Evolutionary conservation across 176 grass and related monocot species (phyloP), one percentile per base, ranked within the genome.

Genomic region (Pharus latifolius): DNA sequence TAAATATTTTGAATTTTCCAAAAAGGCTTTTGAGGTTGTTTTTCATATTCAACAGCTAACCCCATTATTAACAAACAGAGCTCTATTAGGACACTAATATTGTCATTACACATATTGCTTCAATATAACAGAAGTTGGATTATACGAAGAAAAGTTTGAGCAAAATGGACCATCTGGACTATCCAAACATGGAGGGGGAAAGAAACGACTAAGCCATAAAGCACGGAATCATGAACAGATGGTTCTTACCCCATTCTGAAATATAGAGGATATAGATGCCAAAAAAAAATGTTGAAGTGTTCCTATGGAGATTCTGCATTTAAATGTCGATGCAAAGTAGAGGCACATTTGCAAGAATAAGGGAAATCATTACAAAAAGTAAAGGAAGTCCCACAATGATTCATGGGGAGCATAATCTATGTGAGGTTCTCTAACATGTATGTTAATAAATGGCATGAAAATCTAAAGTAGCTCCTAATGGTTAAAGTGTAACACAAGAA

Each of bases 401-500:
- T 55, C 47, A 29, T 10, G 0, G 49, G 25, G 74, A 83, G 58
- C 70, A 65, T 37, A 82, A 43, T 45, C 48, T 70, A 52, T 55
- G 44, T 16, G 56, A 20, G 55, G 24, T 33, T 16, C 42, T 37
- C 38, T 5, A 17, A 15, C 12, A 49, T 55, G 56, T 27, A 65
- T 47, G 24, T 69, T 69, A 68, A 63, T 4, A 9, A 9, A 22
- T 69, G 54, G 63, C 70, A 70, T 68, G 30, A 69, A 40, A 14
- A 66, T 50, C 58, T 33, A 10, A 56, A 69, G 14, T 34, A 48
- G 15, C 65, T 52, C 42, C 47, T 59, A 63, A 56, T 75, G 48
- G 56, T 64, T 40, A 65, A 60, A 60, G 65, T 63, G 17, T 67
- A 58, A 45, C 53, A 45, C 74, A 74, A 67, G 73, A 6, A 49